Percentiles rank a stretch among this genome's conserved stretches.
phyloP scores from a whole-genome alignment of 495 filamentous ascomycete genomes.

The Ramalina peruviana region DNA sequence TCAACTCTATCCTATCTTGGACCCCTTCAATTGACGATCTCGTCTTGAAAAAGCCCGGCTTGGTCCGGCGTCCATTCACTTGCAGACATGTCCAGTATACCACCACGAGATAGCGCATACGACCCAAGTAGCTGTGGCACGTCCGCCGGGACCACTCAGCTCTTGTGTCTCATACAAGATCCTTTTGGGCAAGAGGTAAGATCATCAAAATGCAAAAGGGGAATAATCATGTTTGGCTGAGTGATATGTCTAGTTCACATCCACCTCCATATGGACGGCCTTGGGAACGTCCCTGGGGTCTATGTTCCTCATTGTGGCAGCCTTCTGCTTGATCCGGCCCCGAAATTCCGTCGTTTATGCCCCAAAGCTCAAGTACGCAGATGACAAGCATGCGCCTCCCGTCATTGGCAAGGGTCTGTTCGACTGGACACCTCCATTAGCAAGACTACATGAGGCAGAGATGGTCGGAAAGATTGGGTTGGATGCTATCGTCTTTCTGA shows the following conservation, averaged over 20 bases:
- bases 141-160: constrained; percentile 18
- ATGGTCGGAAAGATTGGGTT: constrained; percentile 69
- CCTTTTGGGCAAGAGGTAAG: constrained; percentile 34
- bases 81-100: constrained; percentile 1
- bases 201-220: neutral
- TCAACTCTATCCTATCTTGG: too few relatives aligned
- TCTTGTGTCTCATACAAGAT: constrained; percentile 34
- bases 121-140: neutral
- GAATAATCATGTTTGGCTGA: neutral
- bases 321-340: constrained; percentile 81
- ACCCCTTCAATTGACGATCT: too few relatives aligned
- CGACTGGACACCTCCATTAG: constrained; percentile 69
- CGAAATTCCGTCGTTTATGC: constrained; percentile 87
- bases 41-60: neutral
- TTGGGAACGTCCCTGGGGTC: constrained; percentile 69
- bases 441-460: constrained; percentile 59
- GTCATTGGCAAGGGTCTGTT: constrained; percentile 72
- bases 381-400: constrained; percentile 88
- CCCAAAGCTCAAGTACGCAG: constrained; percentile 83
- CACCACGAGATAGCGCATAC: constrained; percentile 1
- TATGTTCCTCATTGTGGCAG: constrained; percentile 53
- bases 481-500: constrained; percentile 81
- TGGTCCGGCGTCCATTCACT: constrained; percentile 4
- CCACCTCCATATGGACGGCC: constrained; percentile 60
- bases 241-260: constrained; percentile 31